Conservation (phyloP, 2,329 filamentous ascomycete species). For the Curvularia spicifera region DNA sequence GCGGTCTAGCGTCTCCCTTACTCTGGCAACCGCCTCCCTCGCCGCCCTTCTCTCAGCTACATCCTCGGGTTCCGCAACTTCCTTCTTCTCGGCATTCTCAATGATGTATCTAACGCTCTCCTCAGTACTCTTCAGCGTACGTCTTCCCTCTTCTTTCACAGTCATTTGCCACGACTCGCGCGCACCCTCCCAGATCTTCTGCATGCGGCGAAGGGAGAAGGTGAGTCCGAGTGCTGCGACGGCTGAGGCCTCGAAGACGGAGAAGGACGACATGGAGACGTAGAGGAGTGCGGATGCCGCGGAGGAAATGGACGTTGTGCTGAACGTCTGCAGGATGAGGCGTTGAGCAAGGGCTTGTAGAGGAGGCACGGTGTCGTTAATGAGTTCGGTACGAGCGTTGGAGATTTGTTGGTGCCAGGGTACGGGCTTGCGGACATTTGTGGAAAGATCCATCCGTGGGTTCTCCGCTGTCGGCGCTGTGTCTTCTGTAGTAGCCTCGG, state of each 20-base stretch:
- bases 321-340: conserved; percentile 73
- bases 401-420: conserved; percentile 80
- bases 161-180: conserved; percentile 60
- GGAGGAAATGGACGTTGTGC: conserved; percentile 67
- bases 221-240: conserved; percentile 65
- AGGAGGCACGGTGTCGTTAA: conserved; percentile 50
- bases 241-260: conserved; percentile 63
- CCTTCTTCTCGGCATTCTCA: conserved; percentile 49
- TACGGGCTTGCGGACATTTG: conserved; percentile 36
- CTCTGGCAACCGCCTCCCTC: conserved; percentile 56
- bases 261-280: conserved; percentile 59
- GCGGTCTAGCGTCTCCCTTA: conserved; percentile 55
- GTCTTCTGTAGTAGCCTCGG: conserved; percentile 24
- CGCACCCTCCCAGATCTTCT: conserved; percentile 64
- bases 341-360: conserved; percentile 56
- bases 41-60: conserved; percentile 48
- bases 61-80: conserved; percentile 42
- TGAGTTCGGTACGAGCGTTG: conserved; percentile 64
- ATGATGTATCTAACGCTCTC: conserved; percentile 57
- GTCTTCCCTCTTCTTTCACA: conserved; percentile 63
- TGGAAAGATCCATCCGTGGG: conserved; percentile 30
- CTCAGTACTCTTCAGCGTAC: conserved; percentile 62
- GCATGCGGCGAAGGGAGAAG: conserved; percentile 63
- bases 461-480: conserved; percentile 30
- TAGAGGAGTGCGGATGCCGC: conserved; percentile 64